Evolutionary conservation across 2,329 filamentous ascomycete genomes (phyloP).

Genomic region (Exophiala oligosperma): DNA sequence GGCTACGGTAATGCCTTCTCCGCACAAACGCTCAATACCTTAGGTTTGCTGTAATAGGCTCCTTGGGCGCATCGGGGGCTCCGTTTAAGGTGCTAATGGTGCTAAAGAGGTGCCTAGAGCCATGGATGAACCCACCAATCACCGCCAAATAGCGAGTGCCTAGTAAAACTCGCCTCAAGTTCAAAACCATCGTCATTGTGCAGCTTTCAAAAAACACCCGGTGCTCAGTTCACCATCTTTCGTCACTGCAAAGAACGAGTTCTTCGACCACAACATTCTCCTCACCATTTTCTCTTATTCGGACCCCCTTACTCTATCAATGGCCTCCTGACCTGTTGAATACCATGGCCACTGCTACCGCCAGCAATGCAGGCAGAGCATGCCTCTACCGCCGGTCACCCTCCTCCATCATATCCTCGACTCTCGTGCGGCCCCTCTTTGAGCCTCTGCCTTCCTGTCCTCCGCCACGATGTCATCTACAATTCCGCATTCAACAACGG

Average conservation of each 20-base stretch:
- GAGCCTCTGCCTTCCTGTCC: not conserved
- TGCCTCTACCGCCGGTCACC: slow-evolving; percentile 25
- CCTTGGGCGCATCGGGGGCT: too few species aligned
- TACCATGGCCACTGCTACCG: not conserved
- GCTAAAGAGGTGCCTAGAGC: too few species aligned
- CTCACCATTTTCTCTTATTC: too few species aligned
- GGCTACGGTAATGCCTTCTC: too few species aligned
- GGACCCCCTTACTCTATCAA: not conserved
- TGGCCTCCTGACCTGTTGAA: not conserved
- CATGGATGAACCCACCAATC: not conserved
- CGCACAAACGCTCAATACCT: too few species aligned
- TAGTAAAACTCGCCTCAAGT: too few species aligned
- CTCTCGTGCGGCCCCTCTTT: not conserved
- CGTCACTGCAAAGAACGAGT: not conserved
- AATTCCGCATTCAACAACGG: slow-evolving; percentile 11
- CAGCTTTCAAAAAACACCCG: slow-evolving; percentile 1
- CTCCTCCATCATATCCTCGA: not conserved
- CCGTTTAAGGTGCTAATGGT: too few species aligned
- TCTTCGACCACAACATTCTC: too few species aligned
- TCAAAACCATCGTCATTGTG: slow-evolving; percentile 9
- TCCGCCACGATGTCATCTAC: not conserved
- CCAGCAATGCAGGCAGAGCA: slow-evolving; percentile 19
- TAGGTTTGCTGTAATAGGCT: too few species aligned
- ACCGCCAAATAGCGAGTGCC: not conserved
- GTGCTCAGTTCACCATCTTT: not conserved